Percentiles rank a stretch among this genome's conserved stretches.
phyloP scores from a whole-genome alignment of 768 basidiomycete species.

The Collybia mongolica region DNA sequence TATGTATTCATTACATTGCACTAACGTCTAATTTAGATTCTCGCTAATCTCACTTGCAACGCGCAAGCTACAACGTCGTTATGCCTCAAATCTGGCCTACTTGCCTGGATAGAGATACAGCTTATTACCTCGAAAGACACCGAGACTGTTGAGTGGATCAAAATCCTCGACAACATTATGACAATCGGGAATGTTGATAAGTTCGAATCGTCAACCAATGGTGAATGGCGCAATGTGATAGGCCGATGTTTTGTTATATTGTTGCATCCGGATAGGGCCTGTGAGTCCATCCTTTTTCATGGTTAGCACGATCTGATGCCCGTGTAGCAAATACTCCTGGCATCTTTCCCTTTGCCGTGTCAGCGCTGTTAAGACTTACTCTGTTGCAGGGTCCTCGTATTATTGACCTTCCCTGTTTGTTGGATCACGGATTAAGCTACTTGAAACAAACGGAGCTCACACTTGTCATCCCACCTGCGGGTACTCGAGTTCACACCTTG shows the following conservation, averaged over 20 bases:
- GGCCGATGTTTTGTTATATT: conserved; percentile 50
- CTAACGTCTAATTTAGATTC: conserved; percentile 42
- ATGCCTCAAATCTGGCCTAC: conserved; percentile 65
- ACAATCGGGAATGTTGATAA: conserved; percentile 47
- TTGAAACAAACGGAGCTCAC: conserved; percentile 28
- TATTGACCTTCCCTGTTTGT: conserved; percentile 25
- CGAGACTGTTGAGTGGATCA: conserved; percentile 60
- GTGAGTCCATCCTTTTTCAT: conserved; percentile 20
- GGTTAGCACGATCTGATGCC: background rate
- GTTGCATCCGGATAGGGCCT: conserved; percentile 25
- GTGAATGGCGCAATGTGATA: conserved; percentile 60
- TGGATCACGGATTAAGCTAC: conserved; percentile 23
- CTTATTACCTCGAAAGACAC: conserved; percentile 32
- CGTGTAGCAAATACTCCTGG: conserved; percentile 6
- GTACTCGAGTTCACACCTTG: background rate
- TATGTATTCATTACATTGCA: background rate
- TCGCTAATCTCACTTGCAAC: conserved; percentile 74
- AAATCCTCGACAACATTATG: conserved; percentile 64
- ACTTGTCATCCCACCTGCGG: conserved; percentile 9
- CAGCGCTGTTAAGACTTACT: conserved; percentile 34
- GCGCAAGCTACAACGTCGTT: conserved; percentile 67
- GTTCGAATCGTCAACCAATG: conserved; percentile 50
- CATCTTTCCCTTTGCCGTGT: conserved; percentile 21
- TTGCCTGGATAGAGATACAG: conserved; percentile 85
- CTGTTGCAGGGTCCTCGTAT: conserved; percentile 26